Evolutionary conservation across 495 filamentous ascomycete species (phyloP).

Genomic region (Cercophora newfieldiana): DNA sequence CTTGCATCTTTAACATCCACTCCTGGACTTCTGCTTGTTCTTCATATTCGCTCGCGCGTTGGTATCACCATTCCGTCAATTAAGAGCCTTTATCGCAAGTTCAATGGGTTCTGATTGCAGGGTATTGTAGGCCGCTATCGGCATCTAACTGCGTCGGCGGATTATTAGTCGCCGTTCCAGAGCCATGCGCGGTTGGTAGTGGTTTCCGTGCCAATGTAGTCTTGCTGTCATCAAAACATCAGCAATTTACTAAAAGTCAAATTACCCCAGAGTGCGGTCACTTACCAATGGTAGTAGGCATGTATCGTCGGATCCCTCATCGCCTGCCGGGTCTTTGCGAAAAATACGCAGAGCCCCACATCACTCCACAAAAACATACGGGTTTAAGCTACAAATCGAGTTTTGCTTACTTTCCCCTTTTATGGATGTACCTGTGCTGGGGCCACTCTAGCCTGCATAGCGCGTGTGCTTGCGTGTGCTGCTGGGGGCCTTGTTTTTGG

Average conservation of each 20-base stretch:
- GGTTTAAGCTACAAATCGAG: too few relatives aligned
- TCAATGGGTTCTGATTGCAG: too few relatives aligned
- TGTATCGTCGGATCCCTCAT: neutral
- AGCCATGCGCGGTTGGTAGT: neutral
- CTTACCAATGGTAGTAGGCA: neutral
- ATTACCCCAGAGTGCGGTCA: neutral
- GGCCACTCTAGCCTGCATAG: too few relatives aligned
- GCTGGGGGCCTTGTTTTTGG: too few relatives aligned
- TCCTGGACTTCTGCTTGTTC: slow-evolving; percentile 35
- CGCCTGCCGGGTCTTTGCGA: neutral
- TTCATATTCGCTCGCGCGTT: slow-evolving; percentile 22
- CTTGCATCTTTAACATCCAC: slow-evolving; percentile 34
- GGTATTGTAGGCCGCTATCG: neutral
- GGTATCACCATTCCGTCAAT: too few relatives aligned
- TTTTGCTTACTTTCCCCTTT: too few relatives aligned
- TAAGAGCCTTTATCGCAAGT: too few relatives aligned
- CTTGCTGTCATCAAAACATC: neutral
- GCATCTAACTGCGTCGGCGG: neutral
- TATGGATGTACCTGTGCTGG: too few relatives aligned
- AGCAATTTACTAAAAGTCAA: neutral
- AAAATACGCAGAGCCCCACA: too few relatives aligned
- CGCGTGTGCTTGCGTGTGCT: too few relatives aligned
- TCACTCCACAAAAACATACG: neutral
- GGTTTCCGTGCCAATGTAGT: neutral
- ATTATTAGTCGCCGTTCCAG: neutral